Percentiles rank a stretch among this genome's conserved stretches.
Evolutionary conservation across 164 flowering plant genomes (phyloP).

Genomic region (Cinnamomum chago): DNA sequence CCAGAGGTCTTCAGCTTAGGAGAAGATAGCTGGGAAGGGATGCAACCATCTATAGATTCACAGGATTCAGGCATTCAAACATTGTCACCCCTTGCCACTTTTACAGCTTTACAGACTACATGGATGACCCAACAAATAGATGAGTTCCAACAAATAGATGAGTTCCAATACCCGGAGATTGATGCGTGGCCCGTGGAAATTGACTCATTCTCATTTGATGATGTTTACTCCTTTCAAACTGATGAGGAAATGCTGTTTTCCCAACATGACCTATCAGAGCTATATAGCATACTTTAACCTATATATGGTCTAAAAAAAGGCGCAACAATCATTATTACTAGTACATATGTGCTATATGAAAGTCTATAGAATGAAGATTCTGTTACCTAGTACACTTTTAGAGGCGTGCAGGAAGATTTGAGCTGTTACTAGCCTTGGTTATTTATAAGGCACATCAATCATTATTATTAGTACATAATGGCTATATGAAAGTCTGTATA

Average conservation of each 20-base stretch:
- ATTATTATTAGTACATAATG: background rate
- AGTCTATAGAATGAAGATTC: background rate
- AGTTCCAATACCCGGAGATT: slow-evolving; percentile 12
- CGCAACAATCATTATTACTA: background rate
- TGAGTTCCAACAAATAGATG: slow-evolving; percentile 4
- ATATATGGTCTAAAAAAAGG: background rate
- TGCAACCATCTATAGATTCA: slow-evolving; percentile 13
- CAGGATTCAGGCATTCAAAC: slow-evolving; percentile 6
- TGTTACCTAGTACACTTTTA: background rate
- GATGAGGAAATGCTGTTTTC: slow-evolving; percentile 27
- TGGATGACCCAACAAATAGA: slow-evolving; percentile 9
- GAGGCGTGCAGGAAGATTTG: too few relatives aligned
- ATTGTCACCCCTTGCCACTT: slow-evolving; percentile 8
- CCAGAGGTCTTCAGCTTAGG: slow-evolving; percentile 6
- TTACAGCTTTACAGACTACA: slow-evolving; percentile 16
- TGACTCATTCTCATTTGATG: slow-evolving; percentile 15
- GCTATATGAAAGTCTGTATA: background rate
- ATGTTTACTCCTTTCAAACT: slow-evolving; percentile 14
- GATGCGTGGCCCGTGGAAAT: slow-evolving; percentile 30
- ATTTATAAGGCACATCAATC: too few relatives aligned
- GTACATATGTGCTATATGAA: background rate
- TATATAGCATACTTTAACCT: slow-evolving; percentile 11
- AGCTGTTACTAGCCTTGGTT: too few relatives aligned
- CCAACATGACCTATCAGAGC: slow-evolving; percentile 26
- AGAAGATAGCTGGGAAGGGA: slow-evolving; percentile 1